Evolutionary conservation across 495 filamentous ascomycete species (phyloP).

Genomic region (Tuber calosporum): DNA sequence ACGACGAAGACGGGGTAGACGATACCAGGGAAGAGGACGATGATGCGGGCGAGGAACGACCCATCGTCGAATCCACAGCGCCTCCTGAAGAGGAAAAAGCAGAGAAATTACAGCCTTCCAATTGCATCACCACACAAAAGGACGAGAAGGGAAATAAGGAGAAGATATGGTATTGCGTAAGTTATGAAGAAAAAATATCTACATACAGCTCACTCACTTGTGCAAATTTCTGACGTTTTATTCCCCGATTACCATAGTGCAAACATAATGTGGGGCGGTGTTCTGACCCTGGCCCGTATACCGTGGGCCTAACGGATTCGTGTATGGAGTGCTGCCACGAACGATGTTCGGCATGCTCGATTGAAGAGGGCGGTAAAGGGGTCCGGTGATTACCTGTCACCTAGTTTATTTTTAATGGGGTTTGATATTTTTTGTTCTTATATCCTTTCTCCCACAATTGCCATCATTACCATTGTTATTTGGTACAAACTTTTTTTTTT

Average conservation of each 20-base stretch:
- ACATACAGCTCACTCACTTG: neutral
- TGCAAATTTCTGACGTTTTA: neutral
- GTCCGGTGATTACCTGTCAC: neutral
- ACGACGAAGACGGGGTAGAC: slow-evolving; percentile 40
- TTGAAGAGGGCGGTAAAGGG: neutral
- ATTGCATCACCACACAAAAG: slow-evolving; percentile 3
- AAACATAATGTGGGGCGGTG: slow-evolving; percentile 6
- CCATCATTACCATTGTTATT: slow-evolving; percentile 5
- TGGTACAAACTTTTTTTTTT: slow-evolving; percentile 4
- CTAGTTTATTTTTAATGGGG: neutral
- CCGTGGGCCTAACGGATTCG: slow-evolving; percentile 13
- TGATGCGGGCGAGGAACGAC: neutral
- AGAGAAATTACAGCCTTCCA: slow-evolving; percentile 14
- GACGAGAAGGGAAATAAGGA: neutral
- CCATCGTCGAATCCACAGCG: slow-evolving; percentile 19
- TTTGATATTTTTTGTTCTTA: neutral
- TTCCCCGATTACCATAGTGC: slow-evolving; percentile 11
- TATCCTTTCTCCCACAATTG: neutral
- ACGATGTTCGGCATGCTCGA: slow-evolving; percentile 2
- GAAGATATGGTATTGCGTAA: slow-evolving; percentile 30
- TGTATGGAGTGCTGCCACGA: slow-evolving; percentile 25
- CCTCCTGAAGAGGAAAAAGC: slow-evolving; percentile 8
- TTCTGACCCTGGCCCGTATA: slow-evolving; percentile 23
- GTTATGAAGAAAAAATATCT: slow-evolving; percentile 1
- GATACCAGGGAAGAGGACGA: slow-evolving; percentile 21